Base-by-base conservation (phyloP, 768 basidiomycete species). In the Kwoniella shandongensis region DNA sequence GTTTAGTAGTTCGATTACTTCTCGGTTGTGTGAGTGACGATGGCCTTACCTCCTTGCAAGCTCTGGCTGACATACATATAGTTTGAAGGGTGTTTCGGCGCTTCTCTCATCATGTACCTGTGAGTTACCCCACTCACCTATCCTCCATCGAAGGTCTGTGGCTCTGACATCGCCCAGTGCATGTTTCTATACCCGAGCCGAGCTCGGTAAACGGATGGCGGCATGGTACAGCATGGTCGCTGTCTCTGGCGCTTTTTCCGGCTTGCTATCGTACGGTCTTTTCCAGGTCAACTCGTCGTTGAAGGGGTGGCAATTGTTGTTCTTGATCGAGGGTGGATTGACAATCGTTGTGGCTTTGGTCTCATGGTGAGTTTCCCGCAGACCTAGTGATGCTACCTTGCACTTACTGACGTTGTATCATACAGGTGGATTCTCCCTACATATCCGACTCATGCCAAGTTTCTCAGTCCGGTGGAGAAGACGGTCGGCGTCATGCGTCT, bases 231-330 rank as follows among this genome's bases (percentile, higher is more conserved):
- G 54, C 29, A 53, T 55, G 36, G 48, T 61, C 20, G 54, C 54
- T 10, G 35, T 57, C 12, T 56, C 59, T 32, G 59, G 51, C 12
- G 53, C 63, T 13, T 64, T 64, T 32, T 52, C 49, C 25, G 63
- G 63, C 13, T 25, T 64, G 15, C 44, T 64, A 5, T 35, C 59
- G 1, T 64, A 52, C 45, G 63, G 63, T 0, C 25, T 65, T 8
- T 65, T 65, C 51, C 63, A 65, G 26, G 51, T 47, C 22, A 25
- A 61, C 13, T 20, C 36, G 18, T 30, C 35, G 5, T 42, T 65
- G 11, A 27, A 61, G 15, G 63, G 63, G 20, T 65, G 63, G 63
- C 63, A 65, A 39, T 29, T 65, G 25, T 44, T 65, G 2, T 65
- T 65, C 60, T 17, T 65, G n/a, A 47, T 65, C 51, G 63, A 65